Percentiles rank a stretch among this genome's conserved stretches.
Conservation (phyloP, 1,139 yeast species). For the Geotrichum aggregatum region DNA sequence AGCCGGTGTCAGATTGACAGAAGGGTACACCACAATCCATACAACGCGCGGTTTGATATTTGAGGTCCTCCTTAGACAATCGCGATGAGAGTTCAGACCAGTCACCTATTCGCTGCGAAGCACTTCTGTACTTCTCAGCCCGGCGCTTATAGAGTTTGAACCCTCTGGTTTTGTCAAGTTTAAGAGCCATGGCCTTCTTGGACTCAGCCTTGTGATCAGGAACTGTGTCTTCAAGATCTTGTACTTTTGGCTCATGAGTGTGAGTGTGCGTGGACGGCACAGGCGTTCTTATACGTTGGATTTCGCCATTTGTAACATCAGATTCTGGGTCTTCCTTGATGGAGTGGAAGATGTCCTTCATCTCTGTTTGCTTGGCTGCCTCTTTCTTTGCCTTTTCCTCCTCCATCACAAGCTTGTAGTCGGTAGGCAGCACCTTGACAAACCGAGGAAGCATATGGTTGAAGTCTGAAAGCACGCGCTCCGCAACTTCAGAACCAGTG, state of each 20-base stretch:
- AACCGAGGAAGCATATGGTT: slow-evolving; percentile 83
- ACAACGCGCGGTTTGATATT: slow-evolving; percentile 94
- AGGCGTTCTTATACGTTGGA: slow-evolving; percentile 33
- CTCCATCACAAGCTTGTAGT: slow-evolving; percentile 84
- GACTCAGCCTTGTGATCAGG: slow-evolving; percentile 61
- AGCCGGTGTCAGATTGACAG: slow-evolving; percentile 96
- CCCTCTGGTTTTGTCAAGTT: slow-evolving; percentile 78
- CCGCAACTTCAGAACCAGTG: slow-evolving; percentile 89
- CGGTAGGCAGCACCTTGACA: slow-evolving; percentile 88
- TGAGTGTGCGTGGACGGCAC: slow-evolving; percentile 11
- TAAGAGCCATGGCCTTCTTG: slow-evolving; percentile 53
- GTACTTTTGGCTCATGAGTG: slow-evolving; percentile 73
- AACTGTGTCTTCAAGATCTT: slow-evolving; percentile 86
- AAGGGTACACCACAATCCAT: slow-evolving; percentile 99
- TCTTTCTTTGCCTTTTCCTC: slow-evolving; percentile 64
- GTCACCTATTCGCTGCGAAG: slow-evolving; percentile 72
- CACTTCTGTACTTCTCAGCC: slow-evolving; percentile 76
- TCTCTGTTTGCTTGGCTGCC: slow-evolving; percentile 53
- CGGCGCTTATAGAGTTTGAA: slow-evolving; percentile 91
- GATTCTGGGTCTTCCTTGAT: slow-evolving; percentile 76
- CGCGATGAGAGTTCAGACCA: slow-evolving; percentile 89
- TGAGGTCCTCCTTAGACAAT: slow-evolving; percentile 76
- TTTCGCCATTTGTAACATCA: slow-evolving; percentile 85
- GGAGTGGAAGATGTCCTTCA: slow-evolving; percentile 54
- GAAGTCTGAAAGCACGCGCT: slow-evolving; percentile 74